Base-by-base conservation (phyloP, 768 basidiomycete species). In the Boletellus ananiceps region DNA sequence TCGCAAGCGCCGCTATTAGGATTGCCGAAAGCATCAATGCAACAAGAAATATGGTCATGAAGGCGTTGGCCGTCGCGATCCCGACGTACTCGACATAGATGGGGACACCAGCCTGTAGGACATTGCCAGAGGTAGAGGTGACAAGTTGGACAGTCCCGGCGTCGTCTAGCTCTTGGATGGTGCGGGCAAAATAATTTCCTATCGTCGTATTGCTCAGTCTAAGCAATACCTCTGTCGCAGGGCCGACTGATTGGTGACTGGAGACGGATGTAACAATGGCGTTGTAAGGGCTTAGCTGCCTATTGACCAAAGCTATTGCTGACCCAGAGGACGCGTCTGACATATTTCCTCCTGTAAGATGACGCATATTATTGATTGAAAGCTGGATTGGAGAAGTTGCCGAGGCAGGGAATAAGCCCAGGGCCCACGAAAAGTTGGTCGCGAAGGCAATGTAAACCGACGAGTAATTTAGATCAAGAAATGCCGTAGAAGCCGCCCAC, bases 381-480 rank as follows among this genome's bases (percentile, higher is more conserved):
- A 67, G 62, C 59, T 97, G 90, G 44, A 96, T 73, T 13, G 76
- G 69, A 12, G 83, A 82, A 11, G 71, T 66, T 2, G 76, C 58
- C 1, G 80, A 78, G 29, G 69, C 65, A 18, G 78, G 67, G 48
- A 91, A 79, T 12, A 97, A 69, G 0, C 91, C 90, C 62, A 95
- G 68, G 0, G 88, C 77, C 93, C 93, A 97, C 0, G 84, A 80
- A 57, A 95, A 96, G 61, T 97, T 97, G 61, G 84, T 74, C 2
- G 87, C 75, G 58, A 84, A 97, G 19, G 86, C 78, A 45, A 82
- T 78, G 67, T 93, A 97, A 12, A 86, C 79, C 35, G 80, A 78
- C 1, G 95, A 88, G 62, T 93, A 97, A 66, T 97, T 88, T 62
- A 98, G 78, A 57, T 81, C 80, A 47, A 96, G 77, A 56, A 97